These are phyloP conservation scores for Amanita exitialis DNA, from an alignment of 768 basidiomycete genomes.

Conservation along the genomic window DNA sequence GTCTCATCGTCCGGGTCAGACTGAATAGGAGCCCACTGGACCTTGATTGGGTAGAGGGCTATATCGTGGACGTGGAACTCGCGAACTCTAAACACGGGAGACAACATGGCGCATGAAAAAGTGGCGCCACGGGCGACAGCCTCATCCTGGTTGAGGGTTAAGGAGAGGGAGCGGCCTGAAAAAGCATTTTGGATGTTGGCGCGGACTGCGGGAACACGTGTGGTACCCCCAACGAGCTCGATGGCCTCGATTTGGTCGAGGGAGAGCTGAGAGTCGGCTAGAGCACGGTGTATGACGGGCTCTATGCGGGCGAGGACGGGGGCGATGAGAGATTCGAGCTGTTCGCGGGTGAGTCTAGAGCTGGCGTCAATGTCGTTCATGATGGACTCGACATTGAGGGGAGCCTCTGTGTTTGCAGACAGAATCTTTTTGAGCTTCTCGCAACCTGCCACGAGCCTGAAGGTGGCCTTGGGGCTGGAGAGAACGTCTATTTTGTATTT, in stretches of 20 bases:
- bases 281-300: constrained; percentile 65
- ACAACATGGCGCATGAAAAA: constrained; percentile 94
- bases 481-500: constrained; percentile 98
- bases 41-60: constrained; percentile 81
- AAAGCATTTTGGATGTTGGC: constrained; percentile 78
- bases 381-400: constrained; percentile 90
- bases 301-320: constrained; percentile 70
- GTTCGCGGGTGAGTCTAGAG: constrained; percentile 75
- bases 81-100: constrained; percentile 95
- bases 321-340: constrained; percentile 70
- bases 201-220: constrained; percentile 90
- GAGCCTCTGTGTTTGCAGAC: constrained; percentile 85
- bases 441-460: constrained; percentile 82
- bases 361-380: constrained; percentile 93
- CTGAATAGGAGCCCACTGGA: constrained; percentile 71
- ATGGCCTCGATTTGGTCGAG: constrained; percentile 82
- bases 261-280: constrained; percentile 71
- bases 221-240: constrained; percentile 90
- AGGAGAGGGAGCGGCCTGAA: constrained; percentile 72
- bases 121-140: constrained; percentile 94
- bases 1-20: constrained; percentile 83
- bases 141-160: constrained; percentile 97
- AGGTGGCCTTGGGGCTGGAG: constrained; percentile 82
- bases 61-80: constrained; percentile 89
- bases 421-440: constrained; percentile 96